A percentile compares a stretch with the other conserved stretches of the same genome.
Evolutionary conservation across 352 stramenopile genomes (phyloP).

Genomic region (Phytophthora megakarya): DNA sequence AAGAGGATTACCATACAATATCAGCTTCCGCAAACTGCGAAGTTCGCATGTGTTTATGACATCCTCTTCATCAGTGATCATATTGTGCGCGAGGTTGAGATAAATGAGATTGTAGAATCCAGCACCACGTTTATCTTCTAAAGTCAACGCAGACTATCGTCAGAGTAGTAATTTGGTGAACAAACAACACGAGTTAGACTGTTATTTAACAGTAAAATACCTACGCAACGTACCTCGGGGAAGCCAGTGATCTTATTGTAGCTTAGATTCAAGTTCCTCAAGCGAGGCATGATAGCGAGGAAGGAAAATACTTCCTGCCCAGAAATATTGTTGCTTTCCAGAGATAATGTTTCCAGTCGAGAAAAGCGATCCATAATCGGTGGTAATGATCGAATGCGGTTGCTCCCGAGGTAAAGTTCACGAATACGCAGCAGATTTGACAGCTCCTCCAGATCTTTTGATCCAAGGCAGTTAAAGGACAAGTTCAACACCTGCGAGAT

Average conservation of each 20-base stretch:
- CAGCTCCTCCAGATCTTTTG: slow-evolving; percentile 68
- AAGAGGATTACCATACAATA: slow-evolving; percentile 80
- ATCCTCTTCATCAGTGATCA: slow-evolving; percentile 53
- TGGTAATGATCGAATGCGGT: slow-evolving; percentile 69
- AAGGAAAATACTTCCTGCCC: slow-evolving; percentile 73
- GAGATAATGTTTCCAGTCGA: slow-evolving; percentile 73
- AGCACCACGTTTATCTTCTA: slow-evolving; percentile 62
- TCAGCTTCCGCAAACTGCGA: slow-evolving; percentile 63
- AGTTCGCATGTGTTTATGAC: slow-evolving; percentile 56
- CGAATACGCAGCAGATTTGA: slow-evolving; percentile 77
- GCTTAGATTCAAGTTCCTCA: slow-evolving; percentile 79
- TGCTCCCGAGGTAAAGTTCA: slow-evolving; percentile 78
- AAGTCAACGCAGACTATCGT: slow-evolving; percentile 48
- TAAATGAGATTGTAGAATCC: slow-evolving; percentile 75
- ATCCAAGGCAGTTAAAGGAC: slow-evolving; percentile 76
- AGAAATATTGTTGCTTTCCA: slow-evolving; percentile 79
- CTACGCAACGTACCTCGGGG: slow-evolving; percentile 46
- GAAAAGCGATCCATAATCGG: slow-evolving; percentile 80
- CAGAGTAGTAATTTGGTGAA: background rate
- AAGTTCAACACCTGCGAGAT: slow-evolving; percentile 64
- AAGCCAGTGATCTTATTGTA: slow-evolving; percentile 81
- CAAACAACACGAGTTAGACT: slow-evolving; percentile 1
- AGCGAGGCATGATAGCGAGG: slow-evolving; percentile 62
- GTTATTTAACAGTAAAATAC: background rate
- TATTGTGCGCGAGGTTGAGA: slow-evolving; percentile 78